These are phyloP conservation scores for Polymyxa betae DNA, from an alignment of 208 protist species.

Conservation along the genomic window DNA sequence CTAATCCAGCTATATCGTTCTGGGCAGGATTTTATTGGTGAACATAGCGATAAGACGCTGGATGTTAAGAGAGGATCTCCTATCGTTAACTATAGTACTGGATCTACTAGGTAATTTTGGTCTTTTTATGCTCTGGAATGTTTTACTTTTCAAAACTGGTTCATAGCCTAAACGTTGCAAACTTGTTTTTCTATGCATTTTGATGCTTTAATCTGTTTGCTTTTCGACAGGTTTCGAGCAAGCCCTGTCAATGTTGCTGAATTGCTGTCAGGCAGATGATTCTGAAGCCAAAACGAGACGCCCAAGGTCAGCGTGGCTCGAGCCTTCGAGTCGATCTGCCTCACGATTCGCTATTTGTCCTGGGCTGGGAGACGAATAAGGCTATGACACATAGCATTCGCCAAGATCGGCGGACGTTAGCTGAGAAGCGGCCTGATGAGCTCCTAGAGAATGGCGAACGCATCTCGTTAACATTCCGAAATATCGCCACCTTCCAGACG, in stretches of 20 bases:
- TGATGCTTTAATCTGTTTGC: too few species aligned
- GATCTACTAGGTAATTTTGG: neutral
- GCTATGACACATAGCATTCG: neutral
- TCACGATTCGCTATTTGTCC: neutral
- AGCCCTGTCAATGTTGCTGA: too few species aligned
- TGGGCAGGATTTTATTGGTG: neutral
- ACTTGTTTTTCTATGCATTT: too few species aligned
- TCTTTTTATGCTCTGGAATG: too few species aligned
- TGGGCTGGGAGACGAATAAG: neutral
- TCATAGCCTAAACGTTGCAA: too few species aligned
- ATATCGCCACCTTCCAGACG: neutral
- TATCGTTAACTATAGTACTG: neutral
- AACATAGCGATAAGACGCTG: neutral
- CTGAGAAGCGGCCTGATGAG: neutral
- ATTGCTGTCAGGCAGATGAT: neutral
- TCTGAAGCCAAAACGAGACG: neutral
- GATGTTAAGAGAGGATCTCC: neutral
- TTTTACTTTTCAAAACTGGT: too few species aligned
- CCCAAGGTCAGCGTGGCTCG: neutral
- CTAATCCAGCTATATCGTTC: neutral
- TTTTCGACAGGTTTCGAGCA: too few species aligned
- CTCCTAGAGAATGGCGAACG: neutral
- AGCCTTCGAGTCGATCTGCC: neutral
- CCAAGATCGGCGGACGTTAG: neutral
- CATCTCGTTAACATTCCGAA: neutral